Conservation (phyloP, 2,329 filamentous ascomycete species). For the Exutisphaerella laricina region DNA sequence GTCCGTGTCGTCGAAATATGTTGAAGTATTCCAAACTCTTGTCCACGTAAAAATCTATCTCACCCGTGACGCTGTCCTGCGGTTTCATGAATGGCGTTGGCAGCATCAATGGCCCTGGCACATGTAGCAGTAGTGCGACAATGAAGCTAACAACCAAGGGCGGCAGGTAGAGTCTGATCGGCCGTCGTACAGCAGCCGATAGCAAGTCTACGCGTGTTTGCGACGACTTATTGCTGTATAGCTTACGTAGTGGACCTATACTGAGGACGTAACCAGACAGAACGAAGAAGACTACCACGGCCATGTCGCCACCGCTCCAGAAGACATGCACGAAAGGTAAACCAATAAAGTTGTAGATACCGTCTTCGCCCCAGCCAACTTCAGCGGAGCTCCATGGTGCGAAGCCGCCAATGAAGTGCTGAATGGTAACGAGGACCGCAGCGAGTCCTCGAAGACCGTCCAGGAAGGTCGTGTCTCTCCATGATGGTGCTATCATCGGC, state of each 20-base stretch:
- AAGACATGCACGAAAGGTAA: slow-evolving; percentile 55
- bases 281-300: slow-evolving; percentile 48
- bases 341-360: slow-evolving; percentile 42
- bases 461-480: slow-evolving; percentile 32
- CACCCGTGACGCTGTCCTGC: slow-evolving; percentile 38
- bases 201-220: not conserved
- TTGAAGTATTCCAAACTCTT: slow-evolving; percentile 39
- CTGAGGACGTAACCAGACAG: slow-evolving; percentile 46
- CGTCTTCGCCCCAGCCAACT: slow-evolving; percentile 31
- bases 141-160: slow-evolving; percentile 40
- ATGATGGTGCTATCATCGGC: too few species aligned
- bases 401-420: slow-evolving; percentile 45
- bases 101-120: slow-evolving; percentile 19
- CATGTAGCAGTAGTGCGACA: slow-evolving; percentile 49
- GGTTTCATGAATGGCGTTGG: not conserved
- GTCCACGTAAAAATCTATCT: slow-evolving; percentile 43
- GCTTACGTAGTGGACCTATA: slow-evolving; percentile 7
- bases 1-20: not conserved
- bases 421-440: slow-evolving; percentile 59
- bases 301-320: slow-evolving; percentile 55
- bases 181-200: slow-evolving; percentile 3
- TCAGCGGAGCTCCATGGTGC: slow-evolving; percentile 38
- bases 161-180: slow-evolving; percentile 5
- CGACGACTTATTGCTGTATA: not conserved
- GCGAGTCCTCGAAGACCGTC: slow-evolving; percentile 62